Conservation (phyloP, 2,329 filamentous ascomycete genomes). For the Ophiocordyceps camponoti-rufipedis region DNA sequence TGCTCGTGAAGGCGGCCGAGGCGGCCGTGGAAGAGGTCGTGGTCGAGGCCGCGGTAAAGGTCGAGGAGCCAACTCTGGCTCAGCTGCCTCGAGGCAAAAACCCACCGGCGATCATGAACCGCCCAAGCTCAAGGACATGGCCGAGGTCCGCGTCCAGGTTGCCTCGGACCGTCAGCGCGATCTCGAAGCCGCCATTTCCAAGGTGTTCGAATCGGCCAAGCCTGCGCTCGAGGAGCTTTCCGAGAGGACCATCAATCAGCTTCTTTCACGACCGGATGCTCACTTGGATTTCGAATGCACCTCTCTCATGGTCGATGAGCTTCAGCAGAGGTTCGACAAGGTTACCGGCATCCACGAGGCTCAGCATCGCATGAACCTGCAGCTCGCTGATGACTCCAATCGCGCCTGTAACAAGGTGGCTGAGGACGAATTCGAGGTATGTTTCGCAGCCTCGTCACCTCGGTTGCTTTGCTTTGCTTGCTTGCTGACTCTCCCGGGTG, state of each 20-base stretch:
- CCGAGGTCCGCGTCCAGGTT: constrained; percentile 34
- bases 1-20: constrained; percentile 11
- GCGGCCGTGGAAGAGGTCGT: constrained; percentile 4
- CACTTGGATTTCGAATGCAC: constrained; percentile 13
- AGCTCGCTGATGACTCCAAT: not conserved
- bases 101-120: not conserved
- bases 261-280: not conserved
- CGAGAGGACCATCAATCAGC: constrained; percentile 28
- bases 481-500: constrained; percentile 5
- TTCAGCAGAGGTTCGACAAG: not conserved
- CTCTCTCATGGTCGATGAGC: not conserved
- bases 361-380: not conserved
- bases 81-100: constrained; percentile 4
- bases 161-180: constrained; percentile 46
- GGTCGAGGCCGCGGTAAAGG: constrained; percentile 9
- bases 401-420: not conserved
- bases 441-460: not conserved
- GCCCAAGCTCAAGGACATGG: constrained; percentile 30
- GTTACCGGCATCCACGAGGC: not conserved
- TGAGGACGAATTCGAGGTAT: not conserved
- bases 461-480: not conserved
- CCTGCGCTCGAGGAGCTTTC: constrained; percentile 47
- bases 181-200: constrained; percentile 46
- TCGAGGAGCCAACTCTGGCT: constrained; percentile 11
- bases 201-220: constrained; percentile 43